Percentiles rank a stretch among this genome's conserved stretches.
Evolutionary conservation across 495 filamentous ascomycete species (phyloP).

Genomic region (Oidiodendron maius): DNA sequence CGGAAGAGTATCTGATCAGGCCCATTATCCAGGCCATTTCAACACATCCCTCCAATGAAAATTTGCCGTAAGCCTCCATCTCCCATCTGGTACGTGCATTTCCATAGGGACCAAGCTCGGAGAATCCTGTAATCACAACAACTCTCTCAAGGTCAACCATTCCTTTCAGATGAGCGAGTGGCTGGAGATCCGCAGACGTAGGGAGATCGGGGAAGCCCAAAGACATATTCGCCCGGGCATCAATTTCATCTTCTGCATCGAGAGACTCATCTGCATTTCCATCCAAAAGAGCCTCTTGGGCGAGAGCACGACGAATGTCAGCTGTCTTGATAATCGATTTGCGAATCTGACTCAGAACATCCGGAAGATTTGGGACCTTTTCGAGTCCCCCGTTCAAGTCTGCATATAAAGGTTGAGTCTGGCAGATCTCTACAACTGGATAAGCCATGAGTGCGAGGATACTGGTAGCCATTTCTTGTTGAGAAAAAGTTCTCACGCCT

Average conservation of each 20-base stretch:
- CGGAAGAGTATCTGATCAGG: constrained; percentile 84
- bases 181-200: constrained; percentile 78
- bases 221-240: constrained; percentile 82
- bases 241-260: background rate
- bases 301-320: constrained; percentile 83
- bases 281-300: constrained; percentile 48
- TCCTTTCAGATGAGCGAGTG: constrained; percentile 79
- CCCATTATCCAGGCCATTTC: constrained; percentile 99
- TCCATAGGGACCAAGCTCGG: constrained; percentile 94
- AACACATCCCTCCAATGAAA: constrained; percentile 97
- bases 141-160: constrained; percentile 97
- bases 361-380: constrained; percentile 91
- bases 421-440: constrained; percentile 83
- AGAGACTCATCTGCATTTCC: background rate
- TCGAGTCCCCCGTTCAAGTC: constrained; percentile 95
- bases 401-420: constrained; percentile 86
- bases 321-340: constrained; percentile 85
- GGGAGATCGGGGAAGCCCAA: constrained; percentile 85
- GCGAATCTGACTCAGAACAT: constrained; percentile 76
- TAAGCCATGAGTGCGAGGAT: constrained; percentile 91
- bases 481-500: constrained; percentile 94
- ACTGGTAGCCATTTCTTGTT: constrained; percentile 99
- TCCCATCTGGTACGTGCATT: constrained; percentile 97
- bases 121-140: constrained; percentile 91
- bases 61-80: constrained; percentile 92